Percentiles rank a stretch among this genome's conserved stretches.
These are phyloP conservation scores for Lactuca sativa DNA, from an alignment of 129 eudicot species.

Conservation along the genomic window DNA sequence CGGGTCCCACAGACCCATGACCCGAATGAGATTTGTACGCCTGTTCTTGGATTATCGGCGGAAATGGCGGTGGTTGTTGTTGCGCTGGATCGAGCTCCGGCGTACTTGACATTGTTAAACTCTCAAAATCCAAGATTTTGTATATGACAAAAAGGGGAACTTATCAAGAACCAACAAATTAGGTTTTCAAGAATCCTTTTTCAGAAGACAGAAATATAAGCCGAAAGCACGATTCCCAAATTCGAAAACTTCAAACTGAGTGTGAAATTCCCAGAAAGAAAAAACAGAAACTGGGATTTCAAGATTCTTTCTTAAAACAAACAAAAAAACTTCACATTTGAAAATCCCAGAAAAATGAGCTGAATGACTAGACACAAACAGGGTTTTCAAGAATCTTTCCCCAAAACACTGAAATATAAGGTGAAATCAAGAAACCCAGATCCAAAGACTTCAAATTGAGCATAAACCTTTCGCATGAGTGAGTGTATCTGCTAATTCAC, in stretches of 20 bases:
- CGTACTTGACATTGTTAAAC: conserved; percentile 38
- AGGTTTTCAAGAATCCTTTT: not conserved
- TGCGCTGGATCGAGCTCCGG: conserved; percentile 35
- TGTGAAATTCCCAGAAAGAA: conserved; percentile 6
- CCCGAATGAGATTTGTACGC: conserved; percentile 47
- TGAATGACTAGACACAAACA: conserved; percentile 4
- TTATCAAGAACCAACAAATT: not conserved
- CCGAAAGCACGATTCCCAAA: not conserved
- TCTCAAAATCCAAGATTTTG: conserved; percentile 18
- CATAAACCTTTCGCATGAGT: conserved; percentile 8
- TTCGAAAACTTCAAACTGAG: not conserved
- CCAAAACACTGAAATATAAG: not conserved
- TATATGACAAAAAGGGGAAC: not conserved
- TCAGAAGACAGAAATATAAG: not conserved
- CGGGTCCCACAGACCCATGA: conserved; percentile 85
- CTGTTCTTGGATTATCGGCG: conserved; percentile 38
- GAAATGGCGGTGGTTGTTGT: conserved; percentile 58
- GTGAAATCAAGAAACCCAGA: conserved; percentile 12
- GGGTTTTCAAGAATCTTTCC: conserved; percentile 17
- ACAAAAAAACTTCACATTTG: not conserved
- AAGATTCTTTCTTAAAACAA: conserved; percentile 16
- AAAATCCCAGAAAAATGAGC: conserved; percentile 6
- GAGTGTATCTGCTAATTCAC: conserved; percentile 17
- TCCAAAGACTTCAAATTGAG: not conserved
- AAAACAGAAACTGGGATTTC: conserved; percentile 9